phyloP scores from a whole-genome alignment of 2,329 filamentous ascomycete species.

The Botrytis paeoniae region DNA sequence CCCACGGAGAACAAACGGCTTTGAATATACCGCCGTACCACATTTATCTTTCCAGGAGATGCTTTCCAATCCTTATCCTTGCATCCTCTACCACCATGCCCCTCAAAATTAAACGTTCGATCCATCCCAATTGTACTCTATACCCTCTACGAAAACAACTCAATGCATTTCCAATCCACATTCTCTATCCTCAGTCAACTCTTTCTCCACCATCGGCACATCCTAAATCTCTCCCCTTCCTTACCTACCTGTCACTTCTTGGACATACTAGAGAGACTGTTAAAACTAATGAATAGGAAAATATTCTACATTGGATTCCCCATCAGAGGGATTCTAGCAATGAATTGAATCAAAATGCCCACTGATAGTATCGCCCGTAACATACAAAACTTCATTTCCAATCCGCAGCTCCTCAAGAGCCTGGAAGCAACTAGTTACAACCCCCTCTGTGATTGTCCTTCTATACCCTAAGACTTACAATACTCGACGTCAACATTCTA shows the following conservation, averaged over 20 bases:
- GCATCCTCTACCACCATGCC: constrained; percentile 43
- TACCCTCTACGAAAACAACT: constrained; percentile 56
- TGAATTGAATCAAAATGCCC: background rate
- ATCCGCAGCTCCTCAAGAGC: constrained; percentile 40
- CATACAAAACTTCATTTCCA: constrained; percentile 48
- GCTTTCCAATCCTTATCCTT: background rate
- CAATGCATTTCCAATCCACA: constrained; percentile 57
- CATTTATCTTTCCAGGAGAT: background rate
- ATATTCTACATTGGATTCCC: no score
- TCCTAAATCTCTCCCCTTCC: constrained; percentile 35
- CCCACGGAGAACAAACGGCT: no score
- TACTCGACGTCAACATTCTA: constrained; percentile 49
- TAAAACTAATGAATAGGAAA: no score
- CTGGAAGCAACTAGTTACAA: background rate
- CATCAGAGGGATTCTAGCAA: no score
- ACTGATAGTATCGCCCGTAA: constrained; percentile 60
- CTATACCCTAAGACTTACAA: background rate
- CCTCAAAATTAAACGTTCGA: constrained; percentile 51
- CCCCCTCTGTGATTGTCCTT: no score
- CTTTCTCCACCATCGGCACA: constrained; percentile 35
- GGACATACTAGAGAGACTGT: no score
- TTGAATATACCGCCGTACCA: no score
- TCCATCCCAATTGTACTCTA: constrained; percentile 58
- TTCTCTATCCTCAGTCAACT: constrained; percentile 48
- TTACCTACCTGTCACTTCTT: constrained; percentile 41